phyloP scores from a whole-genome alignment of 495 filamentous ascomycete species.

The Parathielavia hyrcaniae region DNA sequence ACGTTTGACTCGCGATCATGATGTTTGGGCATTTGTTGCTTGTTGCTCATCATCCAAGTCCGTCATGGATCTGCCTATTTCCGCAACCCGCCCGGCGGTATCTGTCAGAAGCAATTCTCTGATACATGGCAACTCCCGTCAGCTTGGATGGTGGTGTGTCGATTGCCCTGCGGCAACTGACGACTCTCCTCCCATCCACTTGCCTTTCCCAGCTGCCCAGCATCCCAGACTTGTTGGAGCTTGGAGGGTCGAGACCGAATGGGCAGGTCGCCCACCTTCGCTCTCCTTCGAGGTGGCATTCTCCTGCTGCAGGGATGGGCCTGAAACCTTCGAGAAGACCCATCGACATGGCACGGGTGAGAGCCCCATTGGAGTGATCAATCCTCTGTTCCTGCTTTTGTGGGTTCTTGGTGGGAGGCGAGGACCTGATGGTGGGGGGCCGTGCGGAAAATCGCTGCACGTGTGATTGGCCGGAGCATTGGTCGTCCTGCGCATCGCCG shows the following conservation, averaged over 20 bases:
- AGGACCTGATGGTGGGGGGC: not conserved
- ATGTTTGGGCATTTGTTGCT: not conserved
- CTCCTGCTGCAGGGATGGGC: conserved; percentile 11
- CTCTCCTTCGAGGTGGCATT: conserved; percentile 14
- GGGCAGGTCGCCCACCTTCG: conserved; percentile 1
- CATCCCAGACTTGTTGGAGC: no score
- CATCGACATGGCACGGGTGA: conserved; percentile 21
- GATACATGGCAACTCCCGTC: not conserved
- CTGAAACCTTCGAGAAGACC: conserved; percentile 30
- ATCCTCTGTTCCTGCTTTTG: conserved; percentile 25
- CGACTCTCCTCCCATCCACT: not conserved
- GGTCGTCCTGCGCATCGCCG: conserved; percentile 9
- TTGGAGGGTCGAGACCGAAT: conserved; percentile 3
- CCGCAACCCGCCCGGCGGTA: no score
- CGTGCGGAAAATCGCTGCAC: not conserved
- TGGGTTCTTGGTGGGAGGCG: conserved; percentile 3
- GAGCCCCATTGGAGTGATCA: conserved; percentile 19
- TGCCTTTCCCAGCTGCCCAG: no score
- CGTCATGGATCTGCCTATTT: no score
- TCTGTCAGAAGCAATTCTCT: no score
- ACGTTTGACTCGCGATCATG: not conserved
- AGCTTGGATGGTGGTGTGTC: not conserved
- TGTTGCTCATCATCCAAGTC: not conserved
- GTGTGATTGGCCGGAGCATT: not conserved
- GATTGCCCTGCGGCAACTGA: not conserved